Conservation (phyloP, 2,329 filamentous ascomycete genomes). For the Ascochyta rabiei region DNA sequence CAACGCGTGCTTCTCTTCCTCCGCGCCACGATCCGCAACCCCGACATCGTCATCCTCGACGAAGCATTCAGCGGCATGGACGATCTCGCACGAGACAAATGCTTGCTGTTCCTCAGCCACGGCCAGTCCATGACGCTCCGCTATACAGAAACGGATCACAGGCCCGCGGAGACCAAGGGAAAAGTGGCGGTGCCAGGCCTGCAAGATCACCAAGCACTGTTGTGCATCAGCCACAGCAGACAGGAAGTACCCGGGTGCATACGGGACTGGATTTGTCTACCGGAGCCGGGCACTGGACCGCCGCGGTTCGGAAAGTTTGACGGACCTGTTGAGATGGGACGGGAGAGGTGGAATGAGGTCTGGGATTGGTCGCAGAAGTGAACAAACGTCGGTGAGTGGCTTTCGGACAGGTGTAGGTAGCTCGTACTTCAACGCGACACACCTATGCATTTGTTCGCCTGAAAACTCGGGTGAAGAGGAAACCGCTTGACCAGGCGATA, state of each 20-base stretch:
- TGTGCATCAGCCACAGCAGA: conserved; percentile 90
- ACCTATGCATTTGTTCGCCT: no score
- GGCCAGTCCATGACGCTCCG: conserved; percentile 49
- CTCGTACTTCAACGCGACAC: no score
- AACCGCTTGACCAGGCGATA: no score
- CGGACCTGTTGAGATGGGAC: conserved; percentile 64
- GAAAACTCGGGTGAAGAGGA: no score
- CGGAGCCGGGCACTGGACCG: conserved; percentile 71
- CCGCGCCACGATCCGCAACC: conserved; percentile 53
- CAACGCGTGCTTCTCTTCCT: conserved; percentile 88
- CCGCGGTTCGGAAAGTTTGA: conserved; percentile 70
- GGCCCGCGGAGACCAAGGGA: conserved; percentile 55
- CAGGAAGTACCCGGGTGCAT: conserved; percentile 89
- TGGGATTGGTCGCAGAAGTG: conserved; percentile 27
- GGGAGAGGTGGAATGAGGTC: conserved; percentile 67
- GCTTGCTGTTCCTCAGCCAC: conserved; percentile 74
- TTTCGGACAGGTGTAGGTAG: no score
- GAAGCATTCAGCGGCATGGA: conserved; percentile 60
- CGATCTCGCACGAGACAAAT: conserved; percentile 76
- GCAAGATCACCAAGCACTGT: conserved; percentile 73
- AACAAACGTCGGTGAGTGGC: neutral
- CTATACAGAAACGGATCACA: conserved; percentile 41
- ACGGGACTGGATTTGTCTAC: conserved; percentile 83
- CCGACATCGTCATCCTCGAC: conserved; percentile 58
- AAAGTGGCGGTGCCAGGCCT: conserved; percentile 66